A percentile compares a stretch with the other conserved stretches of the same genome.
Evolutionary conservation across 1,284 basidiomycete species (phyloP).

Genomic region (Mycosarcoma maydis): DNA sequence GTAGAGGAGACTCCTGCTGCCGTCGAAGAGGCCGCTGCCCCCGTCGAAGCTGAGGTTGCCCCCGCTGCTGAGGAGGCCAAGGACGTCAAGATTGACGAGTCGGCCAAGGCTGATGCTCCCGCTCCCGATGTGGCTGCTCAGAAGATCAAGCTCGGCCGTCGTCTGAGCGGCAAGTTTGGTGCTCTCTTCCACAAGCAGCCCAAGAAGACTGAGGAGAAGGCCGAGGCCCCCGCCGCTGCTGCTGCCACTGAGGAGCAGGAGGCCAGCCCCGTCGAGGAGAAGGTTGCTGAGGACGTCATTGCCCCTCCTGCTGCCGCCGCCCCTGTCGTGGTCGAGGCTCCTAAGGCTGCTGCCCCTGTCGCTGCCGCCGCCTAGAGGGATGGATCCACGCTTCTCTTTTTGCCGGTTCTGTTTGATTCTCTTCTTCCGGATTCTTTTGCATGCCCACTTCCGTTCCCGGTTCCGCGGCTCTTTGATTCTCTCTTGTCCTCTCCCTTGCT

Average conservation of each 20-base stretch:
- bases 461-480: conserved; percentile 29
- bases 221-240: conserved; percentile 18
- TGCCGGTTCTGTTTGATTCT: background rate
- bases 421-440: conserved; percentile 35
- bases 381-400: background rate
- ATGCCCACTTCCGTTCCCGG: conserved; percentile 27
- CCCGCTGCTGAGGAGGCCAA: conserved; percentile 41
- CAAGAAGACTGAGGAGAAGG: conserved; percentile 44
- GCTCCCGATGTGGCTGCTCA: conserved; percentile 49
- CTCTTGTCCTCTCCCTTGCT: conserved; percentile 27
- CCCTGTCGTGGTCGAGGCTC: conserved; percentile 38
- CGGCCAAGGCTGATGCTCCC: conserved; percentile 51
- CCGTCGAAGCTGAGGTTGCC: conserved; percentile 24
- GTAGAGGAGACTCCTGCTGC: conserved; percentile 26
- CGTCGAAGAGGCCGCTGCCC: conserved; percentile 24
- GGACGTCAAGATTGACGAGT: conserved; percentile 57
- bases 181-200: conserved; percentile 55
- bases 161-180: conserved; percentile 54
- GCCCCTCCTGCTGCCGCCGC: conserved; percentile 19
- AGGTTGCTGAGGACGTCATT: conserved; percentile 38
- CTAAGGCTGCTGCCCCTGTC: conserved; percentile 40
- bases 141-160: conserved; percentile 58
- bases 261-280: conserved; percentile 32
- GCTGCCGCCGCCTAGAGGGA: conserved; percentile 38
- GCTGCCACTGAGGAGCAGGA: conserved; percentile 11